Evolutionary conservation across 2,329 filamentous ascomycete species (phyloP).

Genomic region (Myrmaecium sp.): DNA sequence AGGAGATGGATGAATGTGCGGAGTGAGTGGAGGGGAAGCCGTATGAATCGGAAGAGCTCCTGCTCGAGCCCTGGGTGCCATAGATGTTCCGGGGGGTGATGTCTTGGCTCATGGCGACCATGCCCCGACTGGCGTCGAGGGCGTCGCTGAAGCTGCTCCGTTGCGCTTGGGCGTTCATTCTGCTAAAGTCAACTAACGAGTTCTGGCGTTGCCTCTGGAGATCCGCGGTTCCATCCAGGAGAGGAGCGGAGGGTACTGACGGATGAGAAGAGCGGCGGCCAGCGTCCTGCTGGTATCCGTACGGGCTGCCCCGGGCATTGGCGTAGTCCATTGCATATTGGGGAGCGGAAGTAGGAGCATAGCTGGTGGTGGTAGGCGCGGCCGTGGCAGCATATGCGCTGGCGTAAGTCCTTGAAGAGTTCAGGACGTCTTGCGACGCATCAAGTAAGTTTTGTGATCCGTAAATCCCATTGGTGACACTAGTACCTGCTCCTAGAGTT

Average conservation of each 20-base stretch:
- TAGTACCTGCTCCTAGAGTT: conserved; percentile 53
- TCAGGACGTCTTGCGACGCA: conserved; percentile 58
- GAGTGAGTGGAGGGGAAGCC: conserved; percentile 78
- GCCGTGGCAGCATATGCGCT: conserved; percentile 53
- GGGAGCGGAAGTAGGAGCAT: conserved; percentile 49
- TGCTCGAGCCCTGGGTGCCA: conserved; percentile 43
- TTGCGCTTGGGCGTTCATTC: conserved; percentile 41
- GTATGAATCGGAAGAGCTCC: conserved; percentile 71
- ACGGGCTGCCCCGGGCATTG: conserved; percentile 27
- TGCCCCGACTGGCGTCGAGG: conserved; percentile 81
- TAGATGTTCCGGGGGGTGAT: conserved; percentile 79
- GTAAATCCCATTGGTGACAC: conserved; percentile 44
- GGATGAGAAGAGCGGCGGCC: conserved; percentile 63
- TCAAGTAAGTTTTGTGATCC: conserved; percentile 51
- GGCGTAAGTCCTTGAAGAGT: conserved; percentile 50
- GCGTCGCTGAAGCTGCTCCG: conserved; percentile 68
- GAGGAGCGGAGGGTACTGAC: conserved; percentile 48
- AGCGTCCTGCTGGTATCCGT: conserved; percentile 38
- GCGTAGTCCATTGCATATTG: conserved; percentile 68
- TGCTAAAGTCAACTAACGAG: conserved; percentile 48
- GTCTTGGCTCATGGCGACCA: conserved; percentile 92
- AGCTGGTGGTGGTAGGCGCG: conserved; percentile 48
- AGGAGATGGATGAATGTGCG: conserved; percentile 78
- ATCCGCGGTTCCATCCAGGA: conserved; percentile 30
- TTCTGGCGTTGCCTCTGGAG: conserved; percentile 35